These are phyloP conservation scores for Trichosanthes truncata DNA, from an alignment of 306 rosid genomes.

Conservation along the genomic window DNA sequence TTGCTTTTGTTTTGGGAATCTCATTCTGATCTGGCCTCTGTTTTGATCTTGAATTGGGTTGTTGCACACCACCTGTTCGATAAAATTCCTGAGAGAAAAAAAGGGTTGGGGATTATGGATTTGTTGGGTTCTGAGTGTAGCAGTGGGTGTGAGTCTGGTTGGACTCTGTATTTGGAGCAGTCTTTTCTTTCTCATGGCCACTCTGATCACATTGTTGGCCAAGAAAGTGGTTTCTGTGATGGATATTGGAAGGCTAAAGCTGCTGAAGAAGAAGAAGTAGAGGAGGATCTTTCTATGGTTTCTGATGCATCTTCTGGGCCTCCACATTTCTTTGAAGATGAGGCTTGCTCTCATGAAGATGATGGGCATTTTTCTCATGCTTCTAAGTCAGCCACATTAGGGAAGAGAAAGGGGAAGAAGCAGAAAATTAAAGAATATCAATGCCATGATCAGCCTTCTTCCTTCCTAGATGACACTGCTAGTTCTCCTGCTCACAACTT, in stretches of 20 bases:
- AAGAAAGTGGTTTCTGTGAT: slow-evolving; percentile 12
- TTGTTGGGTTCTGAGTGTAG: slow-evolving; percentile 61
- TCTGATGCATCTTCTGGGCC: slow-evolving; percentile 99
- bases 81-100: slow-evolving; percentile 1
- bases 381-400: slow-evolving; percentile 23
- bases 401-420: slow-evolving; percentile 27
- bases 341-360: slow-evolving; percentile 27
- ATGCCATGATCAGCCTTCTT: slow-evolving; percentile 19
- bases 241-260: slow-evolving; percentile 14
- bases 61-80: slow-evolving; percentile 8
- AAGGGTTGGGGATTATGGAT: slow-evolving; percentile 33
- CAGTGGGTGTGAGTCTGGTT: slow-evolving; percentile 90
- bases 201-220: not conserved
- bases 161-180: slow-evolving; percentile 84
- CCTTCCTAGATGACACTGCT: slow-evolving; percentile 82
- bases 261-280: slow-evolving; percentile 26
- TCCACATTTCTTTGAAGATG: slow-evolving; percentile 61
- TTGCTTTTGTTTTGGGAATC: not conserved
- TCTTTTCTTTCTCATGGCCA: slow-evolving; percentile 32
- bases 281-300: slow-evolving; percentile 86
- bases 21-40: slow-evolving; percentile 10
- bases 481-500: slow-evolving; percentile 61
- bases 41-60: slow-evolving; percentile 24
- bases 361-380: slow-evolving; percentile 28
- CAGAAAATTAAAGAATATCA: slow-evolving; percentile 37